phyloP scores from a whole-genome alignment of 768 basidiomycete genomes.

The Hydnum rufescens region DNA sequence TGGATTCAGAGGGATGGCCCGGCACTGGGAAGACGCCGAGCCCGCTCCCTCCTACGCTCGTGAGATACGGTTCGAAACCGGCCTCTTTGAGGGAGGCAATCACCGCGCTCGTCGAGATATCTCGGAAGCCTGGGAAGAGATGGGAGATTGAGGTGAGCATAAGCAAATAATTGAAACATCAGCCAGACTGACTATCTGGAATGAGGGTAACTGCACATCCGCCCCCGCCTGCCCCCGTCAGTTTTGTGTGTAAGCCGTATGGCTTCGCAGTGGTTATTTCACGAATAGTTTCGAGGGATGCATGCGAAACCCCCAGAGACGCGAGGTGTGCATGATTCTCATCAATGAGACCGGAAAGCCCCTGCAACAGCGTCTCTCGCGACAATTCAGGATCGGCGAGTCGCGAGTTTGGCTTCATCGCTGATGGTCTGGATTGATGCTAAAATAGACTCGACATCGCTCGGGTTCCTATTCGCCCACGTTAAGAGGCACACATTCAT shows the following conservation, averaged over 20 bases:
- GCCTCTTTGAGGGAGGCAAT: slow-evolving; percentile 36
- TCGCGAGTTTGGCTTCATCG: slow-evolving; percentile 57
- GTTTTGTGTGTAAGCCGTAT: slow-evolving; percentile 66
- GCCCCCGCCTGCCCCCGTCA: slow-evolving; percentile 95
- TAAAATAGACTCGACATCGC: slow-evolving; percentile 54
- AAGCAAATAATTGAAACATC: slow-evolving; percentile 5
- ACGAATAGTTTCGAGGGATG: slow-evolving; percentile 63
- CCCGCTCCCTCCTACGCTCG: slow-evolving; percentile 84
- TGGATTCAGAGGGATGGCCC: no score
- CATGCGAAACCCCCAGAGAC: slow-evolving; percentile 78
- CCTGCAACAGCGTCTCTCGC: slow-evolving; percentile 40
- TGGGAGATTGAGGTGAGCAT: background rate
- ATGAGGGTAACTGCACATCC: slow-evolving; percentile 94
- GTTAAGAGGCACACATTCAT: background rate
- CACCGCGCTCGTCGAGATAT: slow-evolving; percentile 36
- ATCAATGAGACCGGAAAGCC: slow-evolving; percentile 58
- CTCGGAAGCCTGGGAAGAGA: slow-evolving; percentile 42
- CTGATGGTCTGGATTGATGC: slow-evolving; percentile 67
- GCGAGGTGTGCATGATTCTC: slow-evolving; percentile 81
- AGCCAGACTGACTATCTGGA: slow-evolving; percentile 48
- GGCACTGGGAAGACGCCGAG: slow-evolving; percentile 44
- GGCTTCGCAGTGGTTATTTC: slow-evolving; percentile 41
- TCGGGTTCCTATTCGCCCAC: slow-evolving; percentile 50
- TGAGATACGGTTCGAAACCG: slow-evolving; percentile 69
- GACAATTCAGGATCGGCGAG: slow-evolving; percentile 45